These are phyloP conservation scores for Solanum gracilifrons DNA, from an alignment of 257 asterid species.

Conservation along the genomic window DNA sequence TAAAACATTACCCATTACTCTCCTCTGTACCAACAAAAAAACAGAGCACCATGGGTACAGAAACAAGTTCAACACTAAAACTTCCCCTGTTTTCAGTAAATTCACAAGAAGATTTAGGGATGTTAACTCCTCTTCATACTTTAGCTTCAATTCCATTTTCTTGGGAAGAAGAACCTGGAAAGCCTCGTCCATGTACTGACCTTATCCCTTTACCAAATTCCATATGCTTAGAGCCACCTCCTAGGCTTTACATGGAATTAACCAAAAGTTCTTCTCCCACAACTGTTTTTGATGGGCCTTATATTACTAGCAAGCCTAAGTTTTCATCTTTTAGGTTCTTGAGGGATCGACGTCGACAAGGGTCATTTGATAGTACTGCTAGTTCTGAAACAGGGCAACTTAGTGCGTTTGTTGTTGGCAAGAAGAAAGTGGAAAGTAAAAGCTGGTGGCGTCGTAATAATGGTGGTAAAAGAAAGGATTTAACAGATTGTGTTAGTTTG, in stretches of 20 bases:
- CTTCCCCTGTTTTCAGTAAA: background rate
- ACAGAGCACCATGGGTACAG: background rate
- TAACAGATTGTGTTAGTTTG: background rate
- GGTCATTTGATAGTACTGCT: constrained; percentile 13
- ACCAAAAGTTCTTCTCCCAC: constrained; percentile 29
- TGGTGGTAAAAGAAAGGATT: constrained; percentile 6
- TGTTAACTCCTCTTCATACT: background rate
- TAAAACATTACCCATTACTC: background rate
- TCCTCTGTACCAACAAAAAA: background rate
- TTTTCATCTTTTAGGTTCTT: constrained; percentile 40
- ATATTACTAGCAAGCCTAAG: constrained; percentile 12
- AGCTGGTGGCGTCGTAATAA: constrained; percentile 8
- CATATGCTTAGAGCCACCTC: constrained; percentile 32
- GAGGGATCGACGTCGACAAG: constrained; percentile 5
- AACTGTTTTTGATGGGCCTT: constrained; percentile 48
- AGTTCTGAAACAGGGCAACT: constrained; percentile 17
- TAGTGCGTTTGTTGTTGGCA: constrained; percentile 12
- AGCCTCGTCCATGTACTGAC: constrained; percentile 36
- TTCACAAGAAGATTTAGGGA: background rate
- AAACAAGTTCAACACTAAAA: background rate
- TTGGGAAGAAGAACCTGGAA: constrained; percentile 63
- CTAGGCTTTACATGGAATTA: constrained; percentile 13
- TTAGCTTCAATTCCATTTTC: constrained; percentile 38
- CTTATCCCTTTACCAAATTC: constrained; percentile 9
- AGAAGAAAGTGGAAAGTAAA: constrained; percentile 5